Base-by-base conservation (phyloP, 805 yeast genomes). In the Saccharomycopsis sp. region DNA sequence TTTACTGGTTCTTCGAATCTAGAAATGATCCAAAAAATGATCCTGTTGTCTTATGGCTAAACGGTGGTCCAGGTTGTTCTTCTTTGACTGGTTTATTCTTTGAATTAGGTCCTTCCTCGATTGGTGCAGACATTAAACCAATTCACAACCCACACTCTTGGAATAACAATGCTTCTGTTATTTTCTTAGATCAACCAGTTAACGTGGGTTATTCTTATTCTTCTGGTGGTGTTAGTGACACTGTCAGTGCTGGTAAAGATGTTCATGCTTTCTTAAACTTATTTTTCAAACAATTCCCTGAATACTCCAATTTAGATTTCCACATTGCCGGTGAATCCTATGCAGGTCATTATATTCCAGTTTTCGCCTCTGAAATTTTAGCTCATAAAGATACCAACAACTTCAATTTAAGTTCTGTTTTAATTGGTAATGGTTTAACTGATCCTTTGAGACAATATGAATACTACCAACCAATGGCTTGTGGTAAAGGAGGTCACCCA, bases 1-100 rank as follows among this genome's bases (percentile, higher is more conserved):
- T 45, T 20, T 62, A 57, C 36, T 62, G 92, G 88, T 79, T 79
- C 55, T 87, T 86, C 53, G 95, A 86, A 61, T 79, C 89, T 45
- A 75, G 94, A 67, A 80, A 79, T 57, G 88, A 83, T 59, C 95
- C 95, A n/a, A 63, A 63, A 48, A 82, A 69, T 45, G 95, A 85
- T 60, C 95, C 95, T 1, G 67, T 85, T 31, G 72, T 87, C 37
- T 67, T 89, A 50, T 87, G 96, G 95, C 69, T 86, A 56, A 86
- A 86, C 56, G 96, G 96, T 51, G 96, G 96, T 14, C 95, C 96
- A 33, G 96, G 96, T 3, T 86, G 95, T 62, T 82, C 94, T 13
- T 83, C 94, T 9, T 62, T 84, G 62, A 83, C 94, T 12, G 95
- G 95, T 1, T 69, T 83, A 50, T 80, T 85, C 56, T 83, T 84